These are phyloP conservation scores for Psilocybe tampanensis DNA, from an alignment of 768 basidiomycete species.

Conservation along the genomic window DNA sequence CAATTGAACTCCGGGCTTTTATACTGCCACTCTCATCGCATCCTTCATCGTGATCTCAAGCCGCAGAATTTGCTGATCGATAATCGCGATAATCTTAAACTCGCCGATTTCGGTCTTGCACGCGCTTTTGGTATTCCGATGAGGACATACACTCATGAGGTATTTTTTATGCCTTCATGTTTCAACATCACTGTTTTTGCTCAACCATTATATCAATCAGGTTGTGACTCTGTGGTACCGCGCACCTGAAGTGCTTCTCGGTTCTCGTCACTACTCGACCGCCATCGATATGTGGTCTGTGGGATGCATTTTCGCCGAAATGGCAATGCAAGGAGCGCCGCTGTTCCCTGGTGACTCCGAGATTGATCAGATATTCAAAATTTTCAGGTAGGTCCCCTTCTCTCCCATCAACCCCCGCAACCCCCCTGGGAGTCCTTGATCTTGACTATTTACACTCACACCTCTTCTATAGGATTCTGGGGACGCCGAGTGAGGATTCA, in stretches of 20 bases:
- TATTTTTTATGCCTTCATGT: slow-evolving; percentile 32
- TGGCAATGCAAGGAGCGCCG: slow-evolving; percentile 89
- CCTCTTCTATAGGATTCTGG: slow-evolving; percentile 69
- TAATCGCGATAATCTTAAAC: slow-evolving; percentile 86
- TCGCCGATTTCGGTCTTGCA: slow-evolving; percentile 96
- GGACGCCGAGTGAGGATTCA: slow-evolving; percentile 86
- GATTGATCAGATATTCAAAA: slow-evolving; percentile 99
- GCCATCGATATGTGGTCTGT: slow-evolving; percentile 99
- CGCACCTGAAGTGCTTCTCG: slow-evolving; percentile 95
- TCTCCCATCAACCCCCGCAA: background rate
- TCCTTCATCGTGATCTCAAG: slow-evolving; percentile 96
- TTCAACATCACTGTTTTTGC: slow-evolving; percentile 2
- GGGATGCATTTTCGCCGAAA: slow-evolving; percentile 97
- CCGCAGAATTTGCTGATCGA: slow-evolving; percentile 96
- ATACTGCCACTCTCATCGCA: slow-evolving; percentile 94
- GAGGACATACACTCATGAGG: slow-evolving; percentile 80
- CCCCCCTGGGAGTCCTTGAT: background rate
- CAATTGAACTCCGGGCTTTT: slow-evolving; percentile 90
- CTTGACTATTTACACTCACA: background rate
- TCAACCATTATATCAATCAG: slow-evolving; percentile 44
- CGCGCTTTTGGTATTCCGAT: slow-evolving; percentile 98
- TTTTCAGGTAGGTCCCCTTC: slow-evolving; percentile 75
- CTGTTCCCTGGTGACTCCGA: slow-evolving; percentile 99
- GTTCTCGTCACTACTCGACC: slow-evolving; percentile 94
- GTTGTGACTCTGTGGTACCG: slow-evolving; percentile 99